Base-by-base conservation (phyloP, 208 protist species). In the Angomonas deanei region DNA sequence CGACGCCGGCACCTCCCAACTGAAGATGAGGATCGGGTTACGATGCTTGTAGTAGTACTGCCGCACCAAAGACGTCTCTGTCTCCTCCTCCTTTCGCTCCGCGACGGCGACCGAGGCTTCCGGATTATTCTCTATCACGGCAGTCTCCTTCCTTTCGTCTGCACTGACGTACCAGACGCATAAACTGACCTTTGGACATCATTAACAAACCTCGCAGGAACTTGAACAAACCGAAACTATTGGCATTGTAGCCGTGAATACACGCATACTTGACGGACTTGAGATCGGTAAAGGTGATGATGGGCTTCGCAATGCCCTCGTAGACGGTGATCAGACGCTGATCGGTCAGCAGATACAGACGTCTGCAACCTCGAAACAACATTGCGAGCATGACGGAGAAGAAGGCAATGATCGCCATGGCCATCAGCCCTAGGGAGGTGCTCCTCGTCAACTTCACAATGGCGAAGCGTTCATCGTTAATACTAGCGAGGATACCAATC, bases 261-360 rank as follows among this genome's bases (percentile, higher is more conserved):
- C 70, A 68, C 21, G 77, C 77, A 59, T 65, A 82, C 33, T 68
- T 59, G 23, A 87, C 64, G 23, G 55, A 70, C 38, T 54, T 66
- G 15, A 87, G 48, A 11, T 83, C 74, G 3, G 77, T 82, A 19
- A 73, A 62, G 11, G 72, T 70, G 26, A 82, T 73, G 19, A 70
- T 67, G 10, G 74, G 72, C 2, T 56, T 75, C 13, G 77, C 62
- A 19, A 84, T 13, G 47, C 77, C 74, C 48, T 76, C 72, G 56
- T 72, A 83, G 34, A 87, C 57, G 15, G 68, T 84, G 54, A 87
- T 61, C 8, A 87, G 49, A 4, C 81, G 81, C 46, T 75, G 60
- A 47, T 82, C 70, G 13, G 81, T 87, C 27, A 87, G 60, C 2
- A 78, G 53, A 61, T 87, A 84, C n/a, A 87, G 52, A 0, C 81